These are phyloP conservation scores for Aureobasidium vineae DNA, from an alignment of 2,329 filamentous ascomycete genomes.

Conservation along the genomic window DNA sequence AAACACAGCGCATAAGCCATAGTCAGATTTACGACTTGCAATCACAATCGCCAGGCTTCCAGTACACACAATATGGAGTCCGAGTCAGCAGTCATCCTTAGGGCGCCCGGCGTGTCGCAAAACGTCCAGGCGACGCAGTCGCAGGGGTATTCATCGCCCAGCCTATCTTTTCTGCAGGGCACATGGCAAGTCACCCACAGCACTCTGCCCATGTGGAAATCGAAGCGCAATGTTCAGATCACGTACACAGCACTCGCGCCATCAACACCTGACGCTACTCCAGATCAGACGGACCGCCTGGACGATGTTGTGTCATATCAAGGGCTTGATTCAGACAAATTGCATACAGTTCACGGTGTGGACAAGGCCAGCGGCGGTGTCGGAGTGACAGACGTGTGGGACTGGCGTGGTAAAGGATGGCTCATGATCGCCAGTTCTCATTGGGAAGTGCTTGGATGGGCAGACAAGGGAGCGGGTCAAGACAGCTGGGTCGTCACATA, in stretches of 20 bases:
- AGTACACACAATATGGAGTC: constrained; percentile 3
- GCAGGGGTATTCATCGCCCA: constrained; percentile 46
- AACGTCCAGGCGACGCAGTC: constrained; percentile 27
- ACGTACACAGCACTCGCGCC: constrained; percentile 61
- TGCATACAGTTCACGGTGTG: constrained; percentile 64
- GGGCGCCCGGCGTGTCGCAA: constrained; percentile 44
- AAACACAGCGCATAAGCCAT: neutral
- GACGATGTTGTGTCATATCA: constrained; percentile 74
- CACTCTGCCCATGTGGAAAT: constrained; percentile 76
- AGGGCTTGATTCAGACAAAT: constrained; percentile 49
- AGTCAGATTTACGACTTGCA: neutral
- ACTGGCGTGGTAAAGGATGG: constrained; percentile 77
- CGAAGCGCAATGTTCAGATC: constrained; percentile 75
- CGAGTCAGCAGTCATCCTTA: constrained; percentile 35
- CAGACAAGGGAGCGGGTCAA: constrained; percentile 48
- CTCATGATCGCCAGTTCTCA: constrained; percentile 69
- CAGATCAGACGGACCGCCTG: constrained; percentile 50
- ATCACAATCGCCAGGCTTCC: neutral
- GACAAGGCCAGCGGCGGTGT: constrained; percentile 52
- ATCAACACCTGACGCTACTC: constrained; percentile 36
- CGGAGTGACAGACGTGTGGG: constrained; percentile 52
- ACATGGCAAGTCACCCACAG: constrained; percentile 75
- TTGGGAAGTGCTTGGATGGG: constrained; percentile 81
- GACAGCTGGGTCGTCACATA: constrained; percentile 71
- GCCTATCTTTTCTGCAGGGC: constrained; percentile 60